Evolutionary conservation across 306 rosid species (phyloP).

Genomic region (Acacia confusa): DNA sequence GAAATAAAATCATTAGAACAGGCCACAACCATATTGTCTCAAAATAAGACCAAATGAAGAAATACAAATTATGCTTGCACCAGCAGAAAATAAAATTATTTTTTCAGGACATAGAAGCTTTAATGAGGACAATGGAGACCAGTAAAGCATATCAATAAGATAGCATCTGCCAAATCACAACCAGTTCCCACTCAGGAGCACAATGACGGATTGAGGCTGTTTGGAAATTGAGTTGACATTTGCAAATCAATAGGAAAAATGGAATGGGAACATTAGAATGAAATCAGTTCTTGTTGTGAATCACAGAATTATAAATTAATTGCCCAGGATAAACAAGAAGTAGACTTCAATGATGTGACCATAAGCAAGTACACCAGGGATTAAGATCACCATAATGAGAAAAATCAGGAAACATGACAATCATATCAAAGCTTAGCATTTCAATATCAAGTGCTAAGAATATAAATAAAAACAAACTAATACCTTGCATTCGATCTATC

Average conservation of each 20-base stretch:
- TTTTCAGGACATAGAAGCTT: neutral
- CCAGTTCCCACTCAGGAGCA: neutral
- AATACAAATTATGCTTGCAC: neutral
- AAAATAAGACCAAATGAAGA: neutral
- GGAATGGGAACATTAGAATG: neutral
- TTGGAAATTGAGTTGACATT: neutral
- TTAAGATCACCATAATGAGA: neutral
- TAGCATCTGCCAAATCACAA: neutral
- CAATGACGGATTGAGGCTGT: neutral
- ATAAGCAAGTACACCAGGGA: neutral
- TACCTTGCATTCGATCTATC: constrained; percentile 88
- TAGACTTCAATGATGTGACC: neutral
- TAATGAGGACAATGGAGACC: neutral
- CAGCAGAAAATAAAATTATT: neutral
- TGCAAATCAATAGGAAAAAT: neutral
- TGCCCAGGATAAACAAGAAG: neutral
- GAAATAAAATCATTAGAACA: neutral
- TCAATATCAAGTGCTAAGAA: neutral
- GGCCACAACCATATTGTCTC: neutral
- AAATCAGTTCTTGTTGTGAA: neutral
- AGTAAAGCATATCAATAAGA: neutral
- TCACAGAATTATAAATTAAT: neutral
- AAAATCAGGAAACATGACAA: neutral
- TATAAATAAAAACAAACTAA: neutral
- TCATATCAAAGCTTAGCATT: neutral